These are phyloP conservation scores for Epithele typhae DNA, from an alignment of 768 basidiomycete genomes.

Conservation along the genomic window DNA sequence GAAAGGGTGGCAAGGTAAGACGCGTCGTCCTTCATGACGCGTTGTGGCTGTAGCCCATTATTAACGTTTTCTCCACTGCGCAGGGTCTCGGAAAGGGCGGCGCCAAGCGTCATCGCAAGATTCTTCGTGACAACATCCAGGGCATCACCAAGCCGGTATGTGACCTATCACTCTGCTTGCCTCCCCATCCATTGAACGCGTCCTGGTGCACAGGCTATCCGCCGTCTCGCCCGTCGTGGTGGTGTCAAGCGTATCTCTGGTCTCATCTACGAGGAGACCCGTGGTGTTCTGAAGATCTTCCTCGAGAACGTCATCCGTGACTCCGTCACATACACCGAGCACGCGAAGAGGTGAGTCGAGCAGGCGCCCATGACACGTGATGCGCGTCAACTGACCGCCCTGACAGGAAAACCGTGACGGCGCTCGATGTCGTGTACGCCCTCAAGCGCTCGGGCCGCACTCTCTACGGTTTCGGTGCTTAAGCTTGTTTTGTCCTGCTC, in stretches of 20 bases:
- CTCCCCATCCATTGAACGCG: neutral
- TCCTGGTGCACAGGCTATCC: constrained; percentile 19
- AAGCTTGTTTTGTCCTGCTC: constrained; percentile 11
- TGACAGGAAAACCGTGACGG: constrained; percentile 44
- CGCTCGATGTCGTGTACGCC: constrained; percentile 59
- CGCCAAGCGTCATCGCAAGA: constrained; percentile 77
- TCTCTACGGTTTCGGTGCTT: constrained; percentile 53
- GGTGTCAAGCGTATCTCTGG: constrained; percentile 63
- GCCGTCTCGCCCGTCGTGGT: constrained; percentile 59
- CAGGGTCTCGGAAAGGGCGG: constrained; percentile 78
- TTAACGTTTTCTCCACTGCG: neutral
- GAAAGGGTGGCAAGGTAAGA: constrained; percentile 72
- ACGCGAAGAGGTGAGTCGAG: constrained; percentile 42
- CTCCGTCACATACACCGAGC: constrained; percentile 54
- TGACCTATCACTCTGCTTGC: neutral
- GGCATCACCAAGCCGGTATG: constrained; percentile 64
- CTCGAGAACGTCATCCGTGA: constrained; percentile 40
- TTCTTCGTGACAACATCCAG: constrained; percentile 79
- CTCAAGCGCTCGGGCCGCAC: constrained; percentile 56
- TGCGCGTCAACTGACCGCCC: neutral
- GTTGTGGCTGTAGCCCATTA: too few species aligned
- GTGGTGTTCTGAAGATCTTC: constrained; percentile 63
- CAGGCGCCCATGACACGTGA: neutral
- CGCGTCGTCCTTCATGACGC: neutral
- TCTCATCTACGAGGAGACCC: constrained; percentile 63